These are phyloP conservation scores for Fusarium mundagurra DNA, from an alignment of 2,329 filamentous ascomycete genomes.

Conservation along the genomic window DNA sequence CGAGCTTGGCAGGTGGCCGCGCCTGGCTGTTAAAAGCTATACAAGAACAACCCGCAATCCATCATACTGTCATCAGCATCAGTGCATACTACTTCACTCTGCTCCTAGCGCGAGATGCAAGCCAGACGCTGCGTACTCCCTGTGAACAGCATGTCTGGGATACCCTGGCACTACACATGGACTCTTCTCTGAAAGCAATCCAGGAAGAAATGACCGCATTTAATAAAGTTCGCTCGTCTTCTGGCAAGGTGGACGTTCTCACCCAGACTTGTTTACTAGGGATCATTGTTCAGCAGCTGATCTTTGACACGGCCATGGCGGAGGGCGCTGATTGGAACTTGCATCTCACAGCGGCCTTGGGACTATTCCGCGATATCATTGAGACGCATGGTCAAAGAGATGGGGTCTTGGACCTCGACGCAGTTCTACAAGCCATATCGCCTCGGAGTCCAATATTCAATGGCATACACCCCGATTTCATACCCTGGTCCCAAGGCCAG, in stretches of 20 bases:
- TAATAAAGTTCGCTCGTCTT: background rate
- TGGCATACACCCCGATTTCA: fast-evolving
- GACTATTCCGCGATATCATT: background rate
- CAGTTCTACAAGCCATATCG: background rate
- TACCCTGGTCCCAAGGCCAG: background rate
- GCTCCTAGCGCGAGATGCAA: too few relatives aligned
- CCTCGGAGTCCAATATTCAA: background rate
- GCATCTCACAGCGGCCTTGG: background rate
- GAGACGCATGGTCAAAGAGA: background rate
- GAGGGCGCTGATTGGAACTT: background rate
- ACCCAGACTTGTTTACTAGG: background rate
- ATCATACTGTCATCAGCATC: too few relatives aligned
- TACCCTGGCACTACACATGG: background rate
- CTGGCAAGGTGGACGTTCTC: background rate
- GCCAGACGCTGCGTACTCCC: too few relatives aligned
- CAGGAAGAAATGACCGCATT: background rate
- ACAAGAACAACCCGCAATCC: too few relatives aligned
- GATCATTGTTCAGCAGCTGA: background rate
- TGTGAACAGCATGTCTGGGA: background rate
- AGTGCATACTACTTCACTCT: too few relatives aligned
- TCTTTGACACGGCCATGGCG: background rate
- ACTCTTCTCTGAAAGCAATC: background rate
- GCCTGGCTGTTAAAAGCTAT: too few relatives aligned
- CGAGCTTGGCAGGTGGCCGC: too few relatives aligned
- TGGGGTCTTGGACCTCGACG: background rate